A percentile compares a stretch with the other conserved stretches of the same genome.
Conservation (phyloP, 2,329 filamentous ascomycete species). For the Sarocladium brachiariae region DNA sequence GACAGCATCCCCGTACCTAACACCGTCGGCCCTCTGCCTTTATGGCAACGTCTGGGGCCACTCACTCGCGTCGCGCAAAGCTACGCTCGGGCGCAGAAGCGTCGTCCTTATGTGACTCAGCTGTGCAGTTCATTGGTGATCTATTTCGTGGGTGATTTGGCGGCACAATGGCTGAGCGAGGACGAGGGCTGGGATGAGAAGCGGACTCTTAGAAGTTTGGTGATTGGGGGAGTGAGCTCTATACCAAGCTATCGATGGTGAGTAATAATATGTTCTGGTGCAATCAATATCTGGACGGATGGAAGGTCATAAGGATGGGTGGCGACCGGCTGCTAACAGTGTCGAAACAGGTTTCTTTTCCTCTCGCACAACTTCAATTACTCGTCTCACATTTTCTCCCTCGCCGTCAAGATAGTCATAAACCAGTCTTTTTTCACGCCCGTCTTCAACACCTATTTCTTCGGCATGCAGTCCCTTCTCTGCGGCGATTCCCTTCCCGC, state of each 20-base stretch:
- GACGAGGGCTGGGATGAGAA: constrained; percentile 58
- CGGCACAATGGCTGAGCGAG: constrained; percentile 62
- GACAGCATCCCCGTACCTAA: constrained; percentile 10
- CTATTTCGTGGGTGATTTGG: constrained; percentile 71
- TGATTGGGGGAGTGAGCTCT: constrained; percentile 65
- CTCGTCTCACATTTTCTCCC: constrained; percentile 60
- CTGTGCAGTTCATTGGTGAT: constrained; percentile 68
- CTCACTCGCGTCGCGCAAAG: constrained; percentile 45
- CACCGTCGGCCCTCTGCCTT: constrained; percentile 18
- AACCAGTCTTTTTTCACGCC: constrained; percentile 80
- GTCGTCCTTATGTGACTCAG: constrained; percentile 73
- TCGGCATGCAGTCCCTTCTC: constrained; percentile 70
- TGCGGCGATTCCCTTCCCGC: constrained; percentile 59
- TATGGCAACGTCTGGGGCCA: constrained; percentile 54
- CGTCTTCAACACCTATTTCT: constrained; percentile 76
- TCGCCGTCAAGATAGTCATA: constrained; percentile 69
- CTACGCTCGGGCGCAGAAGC: constrained; percentile 65
- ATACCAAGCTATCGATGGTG: constrained; percentile 83
- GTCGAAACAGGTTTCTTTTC: constrained; percentile 60
- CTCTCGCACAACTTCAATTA: constrained; percentile 81
- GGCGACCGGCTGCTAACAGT: background rate
- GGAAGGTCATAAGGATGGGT: too few relatives aligned
- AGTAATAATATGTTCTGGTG: too few relatives aligned
- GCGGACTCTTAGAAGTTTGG: constrained; percentile 44
- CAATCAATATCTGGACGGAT: too few relatives aligned